A percentile compares a stretch with the other conserved stretches of the same genome.
phyloP scores from a whole-genome alignment of 108 stramenopile genomes.

The Fistulifera pelliculosa region DNA sequence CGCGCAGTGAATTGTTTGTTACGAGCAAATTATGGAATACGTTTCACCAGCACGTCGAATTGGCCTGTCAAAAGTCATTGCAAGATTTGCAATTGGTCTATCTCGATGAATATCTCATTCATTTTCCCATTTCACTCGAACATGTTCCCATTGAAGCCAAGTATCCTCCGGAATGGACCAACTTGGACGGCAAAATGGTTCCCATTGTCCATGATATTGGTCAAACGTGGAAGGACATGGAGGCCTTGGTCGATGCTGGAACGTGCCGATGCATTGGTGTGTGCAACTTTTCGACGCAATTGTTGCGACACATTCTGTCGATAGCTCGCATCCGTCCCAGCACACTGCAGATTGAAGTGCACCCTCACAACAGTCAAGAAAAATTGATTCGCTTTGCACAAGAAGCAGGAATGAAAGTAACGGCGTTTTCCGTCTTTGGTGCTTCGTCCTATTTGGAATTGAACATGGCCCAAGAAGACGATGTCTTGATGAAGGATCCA shows the following conservation, averaged over 20 bases:
- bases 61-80: constrained; percentile 55
- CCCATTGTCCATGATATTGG: constrained; percentile 62
- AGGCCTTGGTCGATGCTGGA: constrained; percentile 43
- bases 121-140: constrained; percentile 91
- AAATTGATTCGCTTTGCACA: constrained; percentile 77
- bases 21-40: constrained; percentile 94
- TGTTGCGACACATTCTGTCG: constrained; percentile 65
- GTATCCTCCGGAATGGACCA: constrained; percentile 93
- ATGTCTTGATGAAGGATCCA: constrained; percentile 53
- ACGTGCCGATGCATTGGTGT: constrained; percentile 67
- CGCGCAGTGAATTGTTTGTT: constrained; percentile 77
- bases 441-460: constrained; percentile 70
- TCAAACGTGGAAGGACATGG: constrained; percentile 88
- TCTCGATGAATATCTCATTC: constrained; percentile 89
- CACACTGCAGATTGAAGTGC: constrained; percentile 83
- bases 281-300: constrained; percentile 79
- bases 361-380: constrained; percentile 79
- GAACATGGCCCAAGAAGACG: constrained; percentile 64
- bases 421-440: constrained; percentile 81
- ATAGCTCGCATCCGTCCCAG: constrained; percentile 67
- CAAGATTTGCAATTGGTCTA: constrained; percentile 79
- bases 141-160: constrained; percentile 73
- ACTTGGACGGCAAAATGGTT: constrained; percentile 75
- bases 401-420: constrained; percentile 67
- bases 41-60: constrained; percentile 87